These are phyloP conservation scores for Calonectria crousiana DNA, from an alignment of 2,329 filamentous ascomycete species.

Conservation along the genomic window DNA sequence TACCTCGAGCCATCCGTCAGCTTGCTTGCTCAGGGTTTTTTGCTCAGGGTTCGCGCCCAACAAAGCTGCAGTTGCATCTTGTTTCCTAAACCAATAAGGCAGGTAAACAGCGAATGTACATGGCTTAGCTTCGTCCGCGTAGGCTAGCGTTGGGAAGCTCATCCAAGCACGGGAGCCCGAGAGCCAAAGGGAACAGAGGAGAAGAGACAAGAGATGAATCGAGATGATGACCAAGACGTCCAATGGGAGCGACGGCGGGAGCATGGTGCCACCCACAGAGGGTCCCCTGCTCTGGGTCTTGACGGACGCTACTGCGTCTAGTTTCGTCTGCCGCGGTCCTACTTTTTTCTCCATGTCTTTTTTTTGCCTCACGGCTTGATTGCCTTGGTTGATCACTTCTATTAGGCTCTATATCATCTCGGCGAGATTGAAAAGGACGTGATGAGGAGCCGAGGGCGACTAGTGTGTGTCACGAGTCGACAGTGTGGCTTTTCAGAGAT, in stretches of 20 bases:
- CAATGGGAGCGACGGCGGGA: conserved; percentile 23
- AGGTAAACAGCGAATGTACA: neutral
- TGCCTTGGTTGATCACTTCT: neutral
- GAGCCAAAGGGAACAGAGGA: conserved; percentile 5
- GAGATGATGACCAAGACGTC: conserved; percentile 16
- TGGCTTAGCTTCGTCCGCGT: neutral
- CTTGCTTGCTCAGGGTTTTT: neutral
- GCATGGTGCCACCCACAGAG: conserved; percentile 23
- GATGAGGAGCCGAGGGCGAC: conserved; percentile 14
- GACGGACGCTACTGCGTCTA: conserved; percentile 22
- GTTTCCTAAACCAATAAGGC: conserved; percentile 9
- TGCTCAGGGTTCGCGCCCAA: conserved; percentile 10
- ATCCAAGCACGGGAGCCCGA: neutral
- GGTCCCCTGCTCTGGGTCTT: conserved; percentile 13
- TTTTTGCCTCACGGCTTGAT: neutral
- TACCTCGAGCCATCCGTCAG: conserved; percentile 17
- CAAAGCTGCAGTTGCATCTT: conserved; percentile 2
- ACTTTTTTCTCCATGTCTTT: neutral
- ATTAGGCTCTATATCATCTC: neutral
- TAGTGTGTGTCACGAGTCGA: conserved; percentile 28
- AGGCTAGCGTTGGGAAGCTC: neutral
- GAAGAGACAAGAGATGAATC: conserved; percentile 23
- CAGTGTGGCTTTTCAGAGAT: conserved; percentile 16
- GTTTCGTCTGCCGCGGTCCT: neutral
- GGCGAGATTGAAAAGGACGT: conserved; percentile 19